Evolutionary conservation across 768 basidiomycete species (phyloP).

Genomic region (Chlorophyllum brunneum): DNA sequence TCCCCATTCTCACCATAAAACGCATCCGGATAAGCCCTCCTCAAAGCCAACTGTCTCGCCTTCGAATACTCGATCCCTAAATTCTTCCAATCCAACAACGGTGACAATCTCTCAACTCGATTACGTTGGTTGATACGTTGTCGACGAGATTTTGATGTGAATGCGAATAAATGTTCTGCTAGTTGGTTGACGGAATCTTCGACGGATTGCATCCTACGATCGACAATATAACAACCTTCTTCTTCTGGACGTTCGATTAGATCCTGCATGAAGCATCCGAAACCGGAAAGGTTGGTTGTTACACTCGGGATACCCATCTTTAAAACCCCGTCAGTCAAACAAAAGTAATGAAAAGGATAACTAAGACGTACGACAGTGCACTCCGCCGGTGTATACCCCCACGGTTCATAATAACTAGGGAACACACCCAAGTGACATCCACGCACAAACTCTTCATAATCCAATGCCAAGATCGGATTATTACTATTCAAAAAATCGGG

Average conservation of each 20-base stretch:
- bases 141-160: conserved; percentile 81
- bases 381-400: conserved; percentile 97
- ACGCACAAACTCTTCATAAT: conserved; percentile 98
- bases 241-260: conserved; percentile 92
- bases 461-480: conserved; percentile 94
- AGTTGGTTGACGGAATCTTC: conserved; percentile 91
- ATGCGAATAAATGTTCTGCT: conserved; percentile 67
- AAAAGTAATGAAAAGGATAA: not conserved
- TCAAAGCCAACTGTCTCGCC: conserved; percentile 84
- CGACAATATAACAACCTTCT: conserved; percentile 96
- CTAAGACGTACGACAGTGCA: conserved; percentile 81
- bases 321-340: not conserved
- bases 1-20: conserved; percentile 60
- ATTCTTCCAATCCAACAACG: conserved; percentile 97
- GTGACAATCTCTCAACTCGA: conserved; percentile 90
- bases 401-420: conserved; percentile 96
- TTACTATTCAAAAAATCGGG: conserved; percentile 98
- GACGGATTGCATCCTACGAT: conserved; percentile 82
- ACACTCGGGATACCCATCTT: conserved; percentile 98
- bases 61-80: conserved; percentile 97
- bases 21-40: conserved; percentile 93
- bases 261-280: conserved; percentile 98
- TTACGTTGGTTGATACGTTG: conserved; percentile 99
- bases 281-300: conserved; percentile 97
- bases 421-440: conserved; percentile 99